Conservation (phyloP, 805 yeast genomes). For the Candida endomychidarum region DNA sequence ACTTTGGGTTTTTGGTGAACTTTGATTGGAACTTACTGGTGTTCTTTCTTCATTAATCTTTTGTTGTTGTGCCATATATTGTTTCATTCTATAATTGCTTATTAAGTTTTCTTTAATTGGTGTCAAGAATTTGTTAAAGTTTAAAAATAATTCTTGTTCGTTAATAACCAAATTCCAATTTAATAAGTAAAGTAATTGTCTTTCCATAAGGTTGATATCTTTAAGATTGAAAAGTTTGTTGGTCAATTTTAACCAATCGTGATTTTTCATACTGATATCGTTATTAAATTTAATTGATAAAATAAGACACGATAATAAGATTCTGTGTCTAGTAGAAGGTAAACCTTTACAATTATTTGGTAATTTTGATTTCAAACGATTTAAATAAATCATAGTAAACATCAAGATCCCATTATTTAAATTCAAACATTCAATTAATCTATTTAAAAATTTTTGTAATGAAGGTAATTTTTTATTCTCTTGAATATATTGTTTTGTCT, state of each 20-base stretch:
- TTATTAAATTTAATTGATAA: conserved; percentile 73
- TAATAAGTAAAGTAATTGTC: conserved; percentile 65
- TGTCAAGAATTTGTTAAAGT: conserved; percentile 46
- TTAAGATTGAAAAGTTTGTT: conserved; percentile 67
- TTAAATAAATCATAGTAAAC: conserved; percentile 68
- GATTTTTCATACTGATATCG: conserved; percentile 75
- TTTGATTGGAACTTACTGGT: not conserved
- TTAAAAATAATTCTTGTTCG: conserved; percentile 42
- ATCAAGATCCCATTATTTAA: conserved; percentile 79
- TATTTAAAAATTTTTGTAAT: conserved; percentile 70
- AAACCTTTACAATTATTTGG: conserved; percentile 75
- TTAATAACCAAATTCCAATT: conserved; percentile 65
- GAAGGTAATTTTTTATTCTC: conserved; percentile 56
- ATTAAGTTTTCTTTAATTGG: conserved; percentile 48
- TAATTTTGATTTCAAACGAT: conserved; percentile 56
- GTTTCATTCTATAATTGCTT: conserved; percentile 32
- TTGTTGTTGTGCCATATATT: conserved; percentile 15
- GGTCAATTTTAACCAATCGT: conserved; percentile 77
- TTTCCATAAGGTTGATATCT: conserved; percentile 79
- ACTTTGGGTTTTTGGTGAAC: not conserved
- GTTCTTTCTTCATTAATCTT: conserved; percentile 4
- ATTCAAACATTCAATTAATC: conserved; percentile 69
- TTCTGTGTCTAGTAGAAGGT: conserved; percentile 78
- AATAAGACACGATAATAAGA: conserved; percentile 71
- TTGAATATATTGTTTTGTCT: conserved; percentile 15